Conservation (phyloP, 495 filamentous ascomycete genomes). For the Daldinia concentrica region DNA sequence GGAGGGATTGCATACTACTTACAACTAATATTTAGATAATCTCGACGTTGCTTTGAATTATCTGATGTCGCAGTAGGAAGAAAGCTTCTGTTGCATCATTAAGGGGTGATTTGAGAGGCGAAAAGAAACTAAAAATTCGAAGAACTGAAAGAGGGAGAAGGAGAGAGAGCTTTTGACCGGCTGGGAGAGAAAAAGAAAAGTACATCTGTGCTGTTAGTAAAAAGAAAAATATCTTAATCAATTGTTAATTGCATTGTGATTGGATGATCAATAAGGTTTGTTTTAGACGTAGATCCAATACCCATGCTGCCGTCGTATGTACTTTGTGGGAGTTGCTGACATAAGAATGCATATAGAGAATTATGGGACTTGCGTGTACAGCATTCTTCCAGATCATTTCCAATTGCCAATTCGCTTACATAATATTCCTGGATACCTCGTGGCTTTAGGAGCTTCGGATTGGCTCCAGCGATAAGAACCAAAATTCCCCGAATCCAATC, state of each 20-base stretch:
- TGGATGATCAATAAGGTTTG: constrained; percentile 9
- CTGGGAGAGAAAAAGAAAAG: not conserved
- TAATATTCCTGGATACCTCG: constrained; percentile 39
- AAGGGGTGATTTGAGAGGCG: not conserved
- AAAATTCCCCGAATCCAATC: constrained; percentile 42
- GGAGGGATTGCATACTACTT: constrained; percentile 25
- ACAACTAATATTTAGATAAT: constrained; percentile 26
- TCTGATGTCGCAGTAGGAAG: constrained; percentile 22
- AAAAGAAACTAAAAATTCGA: not conserved
- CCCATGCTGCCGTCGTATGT: not conserved
- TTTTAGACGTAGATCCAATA: not conserved
- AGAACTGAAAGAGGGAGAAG: too few species aligned
- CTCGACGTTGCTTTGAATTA: constrained; percentile 17
- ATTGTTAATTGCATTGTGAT: not conserved
- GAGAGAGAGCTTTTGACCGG: not conserved
- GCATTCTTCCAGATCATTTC: constrained; percentile 12
- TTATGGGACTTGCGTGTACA: not conserved
- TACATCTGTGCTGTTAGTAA: not conserved
- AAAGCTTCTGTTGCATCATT: constrained; percentile 10
- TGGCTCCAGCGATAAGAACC: constrained; percentile 21
- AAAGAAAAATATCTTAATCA: not conserved
- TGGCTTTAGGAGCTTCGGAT: constrained; percentile 29
- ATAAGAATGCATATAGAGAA: not conserved
- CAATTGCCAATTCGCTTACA: constrained; percentile 21
- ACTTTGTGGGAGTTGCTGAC: not conserved